A percentile compares a stretch with the other conserved stretches of the same genome.
phyloP scores from a whole-genome alignment of 2,329 filamentous ascomycete species.

The Phialophora tarda region DNA sequence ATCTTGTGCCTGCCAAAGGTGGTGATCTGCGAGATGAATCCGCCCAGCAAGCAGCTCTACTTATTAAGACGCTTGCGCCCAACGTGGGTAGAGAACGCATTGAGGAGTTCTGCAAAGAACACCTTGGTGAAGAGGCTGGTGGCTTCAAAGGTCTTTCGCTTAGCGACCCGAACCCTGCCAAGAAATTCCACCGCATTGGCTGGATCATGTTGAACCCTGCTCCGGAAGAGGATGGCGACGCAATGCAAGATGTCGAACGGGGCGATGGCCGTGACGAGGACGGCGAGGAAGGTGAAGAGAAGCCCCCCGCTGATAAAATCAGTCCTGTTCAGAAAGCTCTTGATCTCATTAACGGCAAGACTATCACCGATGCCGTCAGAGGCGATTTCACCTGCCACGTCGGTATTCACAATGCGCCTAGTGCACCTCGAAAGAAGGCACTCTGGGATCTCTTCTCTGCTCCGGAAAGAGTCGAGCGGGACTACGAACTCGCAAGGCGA shows the following conservation, averaged over 20 bases:
- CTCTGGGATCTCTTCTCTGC: constrained; percentile 96
- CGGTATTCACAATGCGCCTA: constrained; percentile 88
- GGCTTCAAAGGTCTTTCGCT: constrained; percentile 96
- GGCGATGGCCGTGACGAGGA: constrained; percentile 75
- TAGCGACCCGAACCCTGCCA: constrained; percentile 94
- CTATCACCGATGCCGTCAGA: constrained; percentile 88
- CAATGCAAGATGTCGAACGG: constrained; percentile 61
- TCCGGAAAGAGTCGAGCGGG: constrained; percentile 89
- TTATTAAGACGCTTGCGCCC: constrained; percentile 97
- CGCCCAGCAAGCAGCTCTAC: constrained; percentile 83
- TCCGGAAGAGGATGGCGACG: constrained; percentile 66
- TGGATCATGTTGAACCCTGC: constrained; percentile 95
- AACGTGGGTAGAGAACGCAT: constrained; percentile 93
- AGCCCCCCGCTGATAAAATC: constrained; percentile 40
- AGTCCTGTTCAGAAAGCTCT: constrained; percentile 81
- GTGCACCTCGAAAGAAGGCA: constrained; percentile 87
- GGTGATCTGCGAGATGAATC: constrained; percentile 90
- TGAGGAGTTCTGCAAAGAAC: constrained; percentile 91
- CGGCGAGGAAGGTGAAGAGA: constrained; percentile 67
- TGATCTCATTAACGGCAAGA: constrained; percentile 96
- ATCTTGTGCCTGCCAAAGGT: constrained; percentile 80
- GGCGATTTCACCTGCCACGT: constrained; percentile 98
- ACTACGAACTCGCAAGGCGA: constrained; percentile 80
- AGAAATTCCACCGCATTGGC: constrained; percentile 95
- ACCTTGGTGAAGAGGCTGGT: constrained; percentile 86